Percentiles rank a stretch among this genome's conserved stretches.
Conservation (phyloP, 2,329 filamentous ascomycete genomes). For the Clathrospora elynae region DNA sequence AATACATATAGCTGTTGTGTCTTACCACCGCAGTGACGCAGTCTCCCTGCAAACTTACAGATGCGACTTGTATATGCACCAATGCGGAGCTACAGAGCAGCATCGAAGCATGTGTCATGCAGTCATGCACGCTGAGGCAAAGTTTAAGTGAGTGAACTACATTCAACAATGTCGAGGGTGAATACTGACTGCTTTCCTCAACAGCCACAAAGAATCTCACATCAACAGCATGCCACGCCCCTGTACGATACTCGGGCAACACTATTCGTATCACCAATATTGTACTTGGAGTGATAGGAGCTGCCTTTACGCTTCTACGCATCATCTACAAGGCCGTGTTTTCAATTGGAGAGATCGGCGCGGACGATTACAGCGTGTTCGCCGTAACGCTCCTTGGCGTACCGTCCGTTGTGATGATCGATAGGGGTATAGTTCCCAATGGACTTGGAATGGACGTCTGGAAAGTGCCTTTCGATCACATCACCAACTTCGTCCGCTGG, state of each 20-base stretch:
- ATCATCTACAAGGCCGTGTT: constrained; percentile 47
- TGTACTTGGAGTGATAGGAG: constrained; percentile 42
- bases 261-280: constrained; percentile 43
- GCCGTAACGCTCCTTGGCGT: constrained; percentile 27
- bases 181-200: constrained; percentile 5
- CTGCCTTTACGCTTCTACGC: constrained; percentile 44
- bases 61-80: constrained; percentile 24
- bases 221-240: constrained; percentile 46
- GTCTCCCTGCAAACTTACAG: constrained; percentile 16
- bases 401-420: constrained; percentile 36
- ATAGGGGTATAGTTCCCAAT: constrained; percentile 22
- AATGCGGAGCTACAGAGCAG: constrained; percentile 19
- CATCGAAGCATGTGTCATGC: constrained; percentile 18
- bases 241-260: constrained; percentile 44
- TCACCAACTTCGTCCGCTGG: constrained; percentile 51
- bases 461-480: constrained; percentile 51
- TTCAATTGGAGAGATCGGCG: constrained; percentile 43
- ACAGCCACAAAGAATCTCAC: constrained; percentile 53
- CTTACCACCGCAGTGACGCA: constrained; percentile 14
- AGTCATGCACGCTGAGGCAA: constrained; percentile 24
- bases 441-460: constrained; percentile 60
- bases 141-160: constrained; percentile 16
- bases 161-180: background rate
- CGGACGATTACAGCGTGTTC: constrained; percentile 48
- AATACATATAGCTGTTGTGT: constrained; percentile 19